A percentile compares a stretch with the other conserved stretches of the same genome.
Conservation (phyloP, 257 asterid species). For the Solanum habrochaites region DNA sequence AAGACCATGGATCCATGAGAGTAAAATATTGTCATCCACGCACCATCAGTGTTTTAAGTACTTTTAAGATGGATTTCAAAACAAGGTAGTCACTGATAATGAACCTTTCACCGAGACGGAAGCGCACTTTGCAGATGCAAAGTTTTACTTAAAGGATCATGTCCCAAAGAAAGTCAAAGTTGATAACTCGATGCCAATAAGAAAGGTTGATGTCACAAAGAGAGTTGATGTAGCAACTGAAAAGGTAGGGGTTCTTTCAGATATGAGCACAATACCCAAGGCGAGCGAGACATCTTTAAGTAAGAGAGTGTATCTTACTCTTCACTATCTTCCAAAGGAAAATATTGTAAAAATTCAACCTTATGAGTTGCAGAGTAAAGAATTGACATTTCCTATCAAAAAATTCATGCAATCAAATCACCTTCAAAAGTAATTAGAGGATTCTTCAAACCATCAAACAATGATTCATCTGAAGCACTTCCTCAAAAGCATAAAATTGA, state of each 20-base stretch:
- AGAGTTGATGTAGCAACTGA: rapidly evolving
- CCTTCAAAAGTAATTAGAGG: not conserved
- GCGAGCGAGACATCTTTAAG: not conserved
- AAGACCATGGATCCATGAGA: no score
- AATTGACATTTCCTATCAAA: not conserved
- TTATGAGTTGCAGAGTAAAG: not conserved
- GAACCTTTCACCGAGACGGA: not conserved
- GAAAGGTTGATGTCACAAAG: rapidly evolving
- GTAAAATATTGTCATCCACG: no score
- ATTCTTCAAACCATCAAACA: not conserved
- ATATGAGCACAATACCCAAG: not conserved
- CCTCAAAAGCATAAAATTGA: no score
- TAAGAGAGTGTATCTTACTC: not conserved
- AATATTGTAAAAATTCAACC: not conserved
- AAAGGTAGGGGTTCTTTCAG: not conserved
- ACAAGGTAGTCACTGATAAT: not conserved
- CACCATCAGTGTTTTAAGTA: not conserved
- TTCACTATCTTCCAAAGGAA: not conserved
- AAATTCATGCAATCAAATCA: not conserved
- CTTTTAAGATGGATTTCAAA: not conserved
- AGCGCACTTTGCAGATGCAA: not conserved
- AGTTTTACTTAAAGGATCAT: not conserved
- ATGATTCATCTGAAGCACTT: not conserved
- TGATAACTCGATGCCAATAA: not conserved
- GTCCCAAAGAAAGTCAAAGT: not conserved